Evolutionary conservation across 257 asterid genomes (phyloP).

Genomic region (Catharanthus roseus): DNA sequence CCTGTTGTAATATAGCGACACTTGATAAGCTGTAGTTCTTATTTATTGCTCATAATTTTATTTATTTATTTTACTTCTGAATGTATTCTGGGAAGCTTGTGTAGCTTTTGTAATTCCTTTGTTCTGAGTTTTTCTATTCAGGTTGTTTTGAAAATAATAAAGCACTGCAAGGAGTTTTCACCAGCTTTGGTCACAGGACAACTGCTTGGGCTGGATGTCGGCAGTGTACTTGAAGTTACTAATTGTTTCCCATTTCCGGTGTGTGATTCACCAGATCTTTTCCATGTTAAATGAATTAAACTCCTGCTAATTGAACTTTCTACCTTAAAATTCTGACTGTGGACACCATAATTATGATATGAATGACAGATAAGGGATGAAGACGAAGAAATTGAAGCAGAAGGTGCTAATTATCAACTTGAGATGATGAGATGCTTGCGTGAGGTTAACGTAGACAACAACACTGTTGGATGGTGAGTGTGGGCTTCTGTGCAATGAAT

Average conservation of each 20-base stretch:
- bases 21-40: background rate
- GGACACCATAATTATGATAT: background rate
- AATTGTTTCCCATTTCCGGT: slow-evolving; percentile 98
- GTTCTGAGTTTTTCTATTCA: slow-evolving; percentile 12
- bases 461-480: slow-evolving; percentile 92
- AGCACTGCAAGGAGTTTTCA: slow-evolving; percentile 95
- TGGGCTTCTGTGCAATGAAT: background rate
- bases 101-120: background rate
- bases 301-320: background rate
- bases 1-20: background rate
- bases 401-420: slow-evolving; percentile 97
- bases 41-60: background rate
- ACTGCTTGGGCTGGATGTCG: slow-evolving; percentile 96
- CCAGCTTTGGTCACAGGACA: slow-evolving; percentile 94
- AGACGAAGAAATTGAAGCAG: slow-evolving; percentile 96
- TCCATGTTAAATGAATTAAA: background rate
- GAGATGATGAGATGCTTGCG: slow-evolving; percentile 99
- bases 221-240: slow-evolving; percentile 94
- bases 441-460: slow-evolving; percentile 97
- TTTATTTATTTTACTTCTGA: background rate
- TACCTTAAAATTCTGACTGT: background rate
- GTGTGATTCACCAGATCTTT: slow-evolving; percentile 4
- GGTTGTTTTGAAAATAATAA: slow-evolving; percentile 91
- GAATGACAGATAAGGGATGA: slow-evolving; percentile 75
- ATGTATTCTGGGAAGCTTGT: background rate